Conservation (phyloP, 352 stramenopile genomes). For the Phytopythium mirpurense region DNA sequence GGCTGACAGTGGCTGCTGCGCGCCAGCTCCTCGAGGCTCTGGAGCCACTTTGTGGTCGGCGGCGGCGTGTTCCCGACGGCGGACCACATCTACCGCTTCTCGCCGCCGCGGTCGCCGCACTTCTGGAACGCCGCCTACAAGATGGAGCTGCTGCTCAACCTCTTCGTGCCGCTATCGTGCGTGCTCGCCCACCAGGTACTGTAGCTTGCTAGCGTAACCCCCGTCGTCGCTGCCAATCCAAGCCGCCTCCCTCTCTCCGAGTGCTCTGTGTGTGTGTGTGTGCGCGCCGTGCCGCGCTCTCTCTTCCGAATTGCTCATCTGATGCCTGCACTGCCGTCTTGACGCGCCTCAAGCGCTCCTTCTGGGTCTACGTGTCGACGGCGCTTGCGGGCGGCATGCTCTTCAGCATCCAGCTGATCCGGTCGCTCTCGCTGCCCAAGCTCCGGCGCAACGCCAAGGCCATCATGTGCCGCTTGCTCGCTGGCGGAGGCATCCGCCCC, state of each 20-base stretch:
- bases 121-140: slow-evolving; percentile 81
- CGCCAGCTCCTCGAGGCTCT: slow-evolving; percentile 65
- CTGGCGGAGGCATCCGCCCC: slow-evolving; percentile 49
- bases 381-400: slow-evolving; percentile 51
- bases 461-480: slow-evolving; percentile 72
- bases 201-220: slow-evolving; percentile 2
- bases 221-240: slow-evolving; percentile 2
- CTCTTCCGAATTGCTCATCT: neutral
- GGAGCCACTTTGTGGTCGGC: slow-evolving; percentile 67
- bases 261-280: neutral
- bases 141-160: slow-evolving; percentile 75
- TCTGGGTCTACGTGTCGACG: slow-evolving; percentile 73
- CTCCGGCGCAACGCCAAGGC: slow-evolving; percentile 55
- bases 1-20: slow-evolving; percentile 6
- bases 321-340: slow-evolving; percentile 10
- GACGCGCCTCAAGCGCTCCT: slow-evolving; percentile 40
- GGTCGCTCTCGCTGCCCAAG: slow-evolving; percentile 69
- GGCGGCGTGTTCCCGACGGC: slow-evolving; percentile 67
- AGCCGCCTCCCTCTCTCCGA: neutral
- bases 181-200: slow-evolving; percentile 75
- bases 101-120: slow-evolving; percentile 55
- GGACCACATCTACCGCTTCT: slow-evolving; percentile 77
- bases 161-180: slow-evolving; percentile 73
- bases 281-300: too few species aligned
- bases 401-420: slow-evolving; percentile 58